Conservation (phyloP, 169 alveolate genomes). For the Plasmodium falciparum region DNA sequence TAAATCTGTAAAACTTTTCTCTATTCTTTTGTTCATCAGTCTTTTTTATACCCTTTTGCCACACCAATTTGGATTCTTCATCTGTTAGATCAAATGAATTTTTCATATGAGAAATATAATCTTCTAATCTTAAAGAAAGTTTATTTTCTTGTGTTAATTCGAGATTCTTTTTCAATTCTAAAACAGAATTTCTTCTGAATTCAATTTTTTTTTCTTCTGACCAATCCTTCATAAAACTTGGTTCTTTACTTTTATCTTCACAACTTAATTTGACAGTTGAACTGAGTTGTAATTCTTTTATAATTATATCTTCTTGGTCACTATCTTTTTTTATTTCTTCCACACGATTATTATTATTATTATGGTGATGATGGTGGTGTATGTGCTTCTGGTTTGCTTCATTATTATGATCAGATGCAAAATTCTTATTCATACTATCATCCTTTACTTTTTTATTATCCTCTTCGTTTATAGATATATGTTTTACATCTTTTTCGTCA, state of each 20-base stretch:
- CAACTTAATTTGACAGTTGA: slow-evolving; percentile 56
- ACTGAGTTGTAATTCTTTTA: slow-evolving; percentile 35
- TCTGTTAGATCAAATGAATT: slow-evolving; percentile 60
- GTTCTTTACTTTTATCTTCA: slow-evolving; percentile 75
- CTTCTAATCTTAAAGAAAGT: slow-evolving; percentile 52
- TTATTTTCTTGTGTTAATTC: slow-evolving; percentile 72
- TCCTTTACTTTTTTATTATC: not conserved
- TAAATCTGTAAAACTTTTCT: slow-evolving; percentile 46
- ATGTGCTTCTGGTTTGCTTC: not conserved
- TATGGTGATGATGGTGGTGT: too few relatives aligned
- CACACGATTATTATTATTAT: not conserved
- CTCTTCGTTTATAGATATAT: slow-evolving; percentile 32
- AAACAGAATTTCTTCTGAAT: slow-evolving; percentile 65
- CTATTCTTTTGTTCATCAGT: slow-evolving; percentile 57
- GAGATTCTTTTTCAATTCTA: slow-evolving; percentile 52
- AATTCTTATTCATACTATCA: not conserved
- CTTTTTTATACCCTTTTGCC: slow-evolving; percentile 44
- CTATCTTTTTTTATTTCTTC: slow-evolving; percentile 46
- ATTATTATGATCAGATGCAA: not conserved
- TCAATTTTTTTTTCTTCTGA: slow-evolving; percentile 74
- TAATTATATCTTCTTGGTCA: slow-evolving; percentile 39
- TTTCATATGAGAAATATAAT: slow-evolving; percentile 60
- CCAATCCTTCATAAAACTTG: slow-evolving; percentile 74
- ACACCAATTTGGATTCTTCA: slow-evolving; percentile 54
- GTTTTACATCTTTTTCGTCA: slow-evolving; percentile 1